phyloP scores from a whole-genome alignment of 2,329 filamentous ascomycete genomes.

The Paracamarosporium sp. region DNA sequence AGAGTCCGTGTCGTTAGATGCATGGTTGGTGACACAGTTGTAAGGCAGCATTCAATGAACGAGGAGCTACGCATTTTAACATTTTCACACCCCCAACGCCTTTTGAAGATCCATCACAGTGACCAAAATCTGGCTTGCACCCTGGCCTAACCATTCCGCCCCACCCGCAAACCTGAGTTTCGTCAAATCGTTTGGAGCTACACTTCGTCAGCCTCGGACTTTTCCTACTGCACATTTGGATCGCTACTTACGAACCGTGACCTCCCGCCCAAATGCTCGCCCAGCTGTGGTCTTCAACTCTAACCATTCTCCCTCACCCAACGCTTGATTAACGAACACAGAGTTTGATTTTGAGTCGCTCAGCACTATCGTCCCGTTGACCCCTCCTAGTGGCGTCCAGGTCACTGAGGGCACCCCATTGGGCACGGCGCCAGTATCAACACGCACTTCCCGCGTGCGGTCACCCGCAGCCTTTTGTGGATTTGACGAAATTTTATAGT shows the following conservation, averaged over 20 bases:
- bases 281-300: conserved; percentile 22
- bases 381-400: conserved; percentile 22
- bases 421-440: conserved; percentile 14
- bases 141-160: conserved; percentile 14
- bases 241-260: conserved; percentile 21
- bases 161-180: conserved; percentile 25
- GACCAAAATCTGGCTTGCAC: conserved; percentile 19
- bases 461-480: conserved; percentile 21
- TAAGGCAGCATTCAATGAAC: too few species aligned
- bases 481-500: conserved; percentile 22
- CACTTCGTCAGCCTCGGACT: not conserved
- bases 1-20: too few species aligned
- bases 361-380: conserved; percentile 25
- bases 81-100: conserved; percentile 8
- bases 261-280: conserved; percentile 22
- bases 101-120: conserved; percentile 28
- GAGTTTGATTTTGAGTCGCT: conserved; percentile 17
- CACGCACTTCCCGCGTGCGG: conserved; percentile 9
- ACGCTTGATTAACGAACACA: conserved; percentile 24
- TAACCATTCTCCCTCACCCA: conserved; percentile 23
- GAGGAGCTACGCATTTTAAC: not conserved
- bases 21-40: too few species aligned
- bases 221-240: too few species aligned
- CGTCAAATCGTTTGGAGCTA: conserved; percentile 22
- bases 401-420: conserved; percentile 23